phyloP scores from a whole-genome alignment of 2,329 filamentous ascomycete genomes.

The Neofusicoccum parvum region DNA sequence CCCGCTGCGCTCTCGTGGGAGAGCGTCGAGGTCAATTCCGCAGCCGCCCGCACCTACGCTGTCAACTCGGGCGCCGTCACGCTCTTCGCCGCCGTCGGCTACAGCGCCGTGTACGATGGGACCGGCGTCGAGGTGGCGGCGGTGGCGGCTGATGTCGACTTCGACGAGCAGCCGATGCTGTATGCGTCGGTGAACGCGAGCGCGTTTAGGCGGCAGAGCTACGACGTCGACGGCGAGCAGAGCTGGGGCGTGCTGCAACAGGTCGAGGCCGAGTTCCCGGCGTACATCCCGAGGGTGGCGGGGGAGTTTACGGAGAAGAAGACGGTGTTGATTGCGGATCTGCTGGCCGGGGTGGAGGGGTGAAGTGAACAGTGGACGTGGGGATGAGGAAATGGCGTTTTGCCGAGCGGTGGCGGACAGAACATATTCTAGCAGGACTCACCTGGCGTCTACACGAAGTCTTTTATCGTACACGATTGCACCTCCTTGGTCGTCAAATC shows the following conservation, averaged over 20 bases:
- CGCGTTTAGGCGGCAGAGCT: background rate
- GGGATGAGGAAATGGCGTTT: too few relatives aligned
- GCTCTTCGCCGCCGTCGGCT: background rate
- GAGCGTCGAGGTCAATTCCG: background rate
- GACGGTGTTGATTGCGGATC: background rate
- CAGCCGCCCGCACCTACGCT: background rate
- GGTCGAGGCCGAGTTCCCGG: background rate
- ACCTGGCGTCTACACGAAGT: too few relatives aligned
- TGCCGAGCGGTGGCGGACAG: too few relatives aligned
- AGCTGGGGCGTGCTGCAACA: background rate
- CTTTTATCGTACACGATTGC: too few relatives aligned
- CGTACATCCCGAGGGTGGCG: background rate
- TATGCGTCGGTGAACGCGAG: background rate
- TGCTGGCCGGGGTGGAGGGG: background rate
- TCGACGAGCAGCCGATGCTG: background rate
- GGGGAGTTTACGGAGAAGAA: background rate
- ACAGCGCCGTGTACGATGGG: background rate
- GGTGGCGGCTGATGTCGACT: background rate
- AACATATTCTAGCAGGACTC: background rate
- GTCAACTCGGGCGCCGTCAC: background rate
- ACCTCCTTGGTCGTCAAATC: background rate
- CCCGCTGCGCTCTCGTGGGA: background rate
- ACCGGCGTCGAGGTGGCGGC: background rate
- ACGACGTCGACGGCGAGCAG: background rate
- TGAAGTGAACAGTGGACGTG: too few relatives aligned